Evolutionary conservation across 257 asterid genomes (phyloP).

Genomic region (Solanum etuberosum): DNA sequence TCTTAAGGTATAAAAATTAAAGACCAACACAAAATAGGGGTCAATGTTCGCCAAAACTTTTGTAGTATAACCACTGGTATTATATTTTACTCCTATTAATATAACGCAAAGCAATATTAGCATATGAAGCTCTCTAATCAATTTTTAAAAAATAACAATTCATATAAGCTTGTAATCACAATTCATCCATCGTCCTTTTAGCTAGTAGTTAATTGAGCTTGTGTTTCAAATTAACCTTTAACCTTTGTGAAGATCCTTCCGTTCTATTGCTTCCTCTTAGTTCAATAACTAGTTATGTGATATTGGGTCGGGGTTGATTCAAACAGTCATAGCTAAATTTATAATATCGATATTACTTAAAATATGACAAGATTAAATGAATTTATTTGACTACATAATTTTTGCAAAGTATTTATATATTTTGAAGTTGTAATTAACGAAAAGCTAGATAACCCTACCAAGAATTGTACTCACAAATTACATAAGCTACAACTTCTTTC

Average conservation of each 20-base stretch:
- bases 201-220: background rate
- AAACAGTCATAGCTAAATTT: background rate
- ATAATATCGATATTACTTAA: background rate
- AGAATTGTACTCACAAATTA: too few species aligned
- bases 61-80: background rate
- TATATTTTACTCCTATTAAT: background rate
- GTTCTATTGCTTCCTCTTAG: background rate
- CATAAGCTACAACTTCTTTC: background rate
- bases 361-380: background rate
- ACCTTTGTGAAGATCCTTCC: background rate
- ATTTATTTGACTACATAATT: background rate
- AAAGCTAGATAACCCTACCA: too few species aligned
- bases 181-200: background rate
- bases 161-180: background rate
- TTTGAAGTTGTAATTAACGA: too few species aligned
- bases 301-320: accelerated
- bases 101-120: background rate
- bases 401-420: background rate
- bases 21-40: too few species aligned
- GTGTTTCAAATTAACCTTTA: too few species aligned
- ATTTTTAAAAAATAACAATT: too few species aligned
- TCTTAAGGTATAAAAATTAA: too few species aligned
- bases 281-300: too few species aligned
- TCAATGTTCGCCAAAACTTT: background rate
- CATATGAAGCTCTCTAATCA: background rate